Evolutionary conservation across 495 filamentous ascomycete genomes (phyloP).

Genomic region (Neurospora intermedia): DNA sequence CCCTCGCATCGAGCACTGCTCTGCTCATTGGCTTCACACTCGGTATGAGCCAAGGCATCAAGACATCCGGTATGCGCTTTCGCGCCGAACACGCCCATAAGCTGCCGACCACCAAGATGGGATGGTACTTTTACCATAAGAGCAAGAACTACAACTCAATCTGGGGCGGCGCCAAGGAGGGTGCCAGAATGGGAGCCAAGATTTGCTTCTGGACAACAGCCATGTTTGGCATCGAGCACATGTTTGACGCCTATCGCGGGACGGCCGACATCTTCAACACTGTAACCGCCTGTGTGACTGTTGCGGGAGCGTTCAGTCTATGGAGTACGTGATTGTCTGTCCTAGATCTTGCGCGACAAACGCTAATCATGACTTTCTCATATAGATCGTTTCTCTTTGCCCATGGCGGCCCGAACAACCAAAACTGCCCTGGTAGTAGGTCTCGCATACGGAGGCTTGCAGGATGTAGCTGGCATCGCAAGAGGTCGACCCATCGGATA

Average conservation of each 20-base stretch:
- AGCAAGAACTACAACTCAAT: conserved; percentile 83
- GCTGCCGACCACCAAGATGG: conserved; percentile 64
- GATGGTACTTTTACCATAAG: conserved; percentile 97
- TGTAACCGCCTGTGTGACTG: conserved; percentile 66
- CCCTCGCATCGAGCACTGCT: conserved; percentile 45
- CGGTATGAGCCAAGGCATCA: conserved; percentile 62
- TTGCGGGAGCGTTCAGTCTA: conserved; percentile 76
- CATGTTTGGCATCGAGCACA: conserved; percentile 71
- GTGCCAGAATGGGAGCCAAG: conserved; percentile 61
- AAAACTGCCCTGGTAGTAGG: conserved; percentile 70
- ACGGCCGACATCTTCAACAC: conserved; percentile 64
- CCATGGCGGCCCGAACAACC: conserved; percentile 73
- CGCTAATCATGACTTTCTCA: conserved; percentile 7
- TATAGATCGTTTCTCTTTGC: conserved; percentile 68
- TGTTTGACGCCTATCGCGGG: conserved; percentile 66
- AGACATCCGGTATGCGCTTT: conserved; percentile 66
- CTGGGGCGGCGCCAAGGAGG: conserved; percentile 65
- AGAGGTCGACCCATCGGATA: conserved; percentile 64
- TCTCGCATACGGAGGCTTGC: conserved; percentile 66
- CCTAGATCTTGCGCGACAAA: not conserved
- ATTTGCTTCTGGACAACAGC: conserved; percentile 53
- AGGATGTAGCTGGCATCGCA: conserved; percentile 44
- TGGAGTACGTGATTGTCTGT: conserved; percentile 50
- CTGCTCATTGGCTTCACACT: conserved; percentile 56
- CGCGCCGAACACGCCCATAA: conserved; percentile 90